These are phyloP conservation scores for Monosporascus cannonballus DNA, from an alignment of 2,329 filamentous ascomycete species.

Conservation along the genomic window DNA sequence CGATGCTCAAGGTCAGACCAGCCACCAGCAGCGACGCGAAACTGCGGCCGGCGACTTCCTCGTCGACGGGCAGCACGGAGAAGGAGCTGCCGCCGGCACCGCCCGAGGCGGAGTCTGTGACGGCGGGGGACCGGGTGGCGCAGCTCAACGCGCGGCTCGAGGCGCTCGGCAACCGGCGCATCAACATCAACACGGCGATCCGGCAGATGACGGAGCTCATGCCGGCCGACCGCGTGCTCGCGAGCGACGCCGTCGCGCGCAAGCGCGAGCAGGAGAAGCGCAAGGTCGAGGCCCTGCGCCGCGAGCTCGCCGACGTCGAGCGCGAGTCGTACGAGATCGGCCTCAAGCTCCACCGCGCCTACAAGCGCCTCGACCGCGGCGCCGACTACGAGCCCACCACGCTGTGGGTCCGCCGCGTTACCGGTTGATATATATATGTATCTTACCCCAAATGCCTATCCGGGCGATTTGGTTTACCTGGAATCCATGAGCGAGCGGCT, in stretches of 20 bases:
- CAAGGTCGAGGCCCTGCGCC: slow-evolving; percentile 60
- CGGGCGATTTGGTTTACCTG: too few relatives aligned
- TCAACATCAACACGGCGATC: slow-evolving; percentile 68
- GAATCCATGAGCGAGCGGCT: too few relatives aligned
- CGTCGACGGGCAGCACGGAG: slow-evolving; percentile 21
- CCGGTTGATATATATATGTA: slow-evolving; percentile 38
- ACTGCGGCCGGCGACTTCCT: not conserved
- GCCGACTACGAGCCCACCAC: slow-evolving; percentile 58
- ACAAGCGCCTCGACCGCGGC: slow-evolving; percentile 67
- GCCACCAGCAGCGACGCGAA: too few relatives aligned
- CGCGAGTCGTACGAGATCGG: slow-evolving; percentile 75
- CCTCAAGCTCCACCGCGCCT: slow-evolving; percentile 65
- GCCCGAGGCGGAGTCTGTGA: slow-evolving; percentile 43
- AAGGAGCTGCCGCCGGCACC: slow-evolving; percentile 59
- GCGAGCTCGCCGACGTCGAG: slow-evolving; percentile 66
- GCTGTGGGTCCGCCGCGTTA: slow-evolving; percentile 75
- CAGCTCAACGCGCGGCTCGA: slow-evolving; percentile 61
- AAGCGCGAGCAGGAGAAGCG: slow-evolving; percentile 52
- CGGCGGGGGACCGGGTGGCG: slow-evolving; percentile 57
- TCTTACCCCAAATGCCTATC: too few relatives aligned
- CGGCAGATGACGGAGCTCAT: slow-evolving; percentile 73
- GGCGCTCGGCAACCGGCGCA: slow-evolving; percentile 58
- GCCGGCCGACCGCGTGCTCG: slow-evolving; percentile 62
- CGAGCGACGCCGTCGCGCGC: slow-evolving; percentile 55
- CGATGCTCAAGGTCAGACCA: too few relatives aligned